Conservation (phyloP, 2,329 filamentous ascomycete species). For the Colletotrichum sidae region DNA sequence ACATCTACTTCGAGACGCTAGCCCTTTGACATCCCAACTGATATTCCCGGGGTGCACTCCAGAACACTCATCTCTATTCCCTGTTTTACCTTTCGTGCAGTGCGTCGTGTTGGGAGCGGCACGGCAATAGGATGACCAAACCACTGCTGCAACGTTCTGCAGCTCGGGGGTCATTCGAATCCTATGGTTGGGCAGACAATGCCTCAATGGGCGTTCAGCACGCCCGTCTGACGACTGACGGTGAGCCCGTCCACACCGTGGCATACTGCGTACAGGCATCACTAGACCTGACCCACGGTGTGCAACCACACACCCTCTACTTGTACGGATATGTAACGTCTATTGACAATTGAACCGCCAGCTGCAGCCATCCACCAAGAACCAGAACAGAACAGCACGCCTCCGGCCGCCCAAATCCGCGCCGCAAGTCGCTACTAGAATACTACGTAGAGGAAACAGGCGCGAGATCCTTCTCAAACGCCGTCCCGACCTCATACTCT, state of each 20-base stretch:
- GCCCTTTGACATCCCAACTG: neutral
- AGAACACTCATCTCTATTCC: slow-evolving; percentile 21
- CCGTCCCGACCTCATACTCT: slow-evolving; percentile 8
- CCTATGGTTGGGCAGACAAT: slow-evolving; percentile 3
- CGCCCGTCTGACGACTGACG: slow-evolving; percentile 32
- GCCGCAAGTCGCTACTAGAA: neutral
- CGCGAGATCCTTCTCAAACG: slow-evolving; percentile 5
- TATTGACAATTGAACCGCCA: slow-evolving; percentile 20
- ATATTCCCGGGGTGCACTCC: slow-evolving; percentile 20
- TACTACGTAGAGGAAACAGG: slow-evolving; percentile 5
- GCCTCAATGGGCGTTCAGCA: slow-evolving; percentile 9
- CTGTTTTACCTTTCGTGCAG: neutral
- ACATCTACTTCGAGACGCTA: no score
- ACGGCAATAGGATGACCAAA: slow-evolving; percentile 7
- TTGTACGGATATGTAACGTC: slow-evolving; percentile 5
- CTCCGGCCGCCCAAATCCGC: neutral
- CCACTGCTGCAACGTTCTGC: slow-evolving; percentile 5
- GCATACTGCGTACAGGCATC: neutral
- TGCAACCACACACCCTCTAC: slow-evolving; percentile 5
- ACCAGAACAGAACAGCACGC: neutral
- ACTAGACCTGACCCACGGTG: slow-evolving; percentile 7
- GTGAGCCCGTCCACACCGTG: slow-evolving; percentile 20
- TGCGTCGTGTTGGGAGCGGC: neutral
- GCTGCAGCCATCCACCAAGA: slow-evolving; percentile 22
- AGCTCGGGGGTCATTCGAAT: slow-evolving; percentile 4